phyloP scores from a whole-genome alignment of 2,329 filamentous ascomycete species.

The Atkinsonella texensis region DNA sequence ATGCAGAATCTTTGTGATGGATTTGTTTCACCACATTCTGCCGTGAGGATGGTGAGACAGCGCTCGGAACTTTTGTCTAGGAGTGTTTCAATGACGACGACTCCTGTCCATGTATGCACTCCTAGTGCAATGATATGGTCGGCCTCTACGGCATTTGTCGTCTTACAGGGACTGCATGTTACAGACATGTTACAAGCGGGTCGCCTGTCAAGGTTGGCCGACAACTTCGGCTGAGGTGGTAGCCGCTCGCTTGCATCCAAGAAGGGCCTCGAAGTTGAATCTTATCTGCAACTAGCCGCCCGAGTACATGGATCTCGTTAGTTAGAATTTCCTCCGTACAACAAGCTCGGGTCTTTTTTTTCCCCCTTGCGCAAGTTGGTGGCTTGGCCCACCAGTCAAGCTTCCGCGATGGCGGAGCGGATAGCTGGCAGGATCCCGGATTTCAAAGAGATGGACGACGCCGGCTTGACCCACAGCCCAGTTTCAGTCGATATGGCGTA shows the following conservation, averaged over 20 bases:
- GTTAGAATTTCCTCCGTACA: too few species aligned
- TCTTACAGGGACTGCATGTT: not conserved
- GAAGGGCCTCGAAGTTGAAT: not conserved
- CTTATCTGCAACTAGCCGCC: too few species aligned
- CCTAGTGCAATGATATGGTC: not conserved
- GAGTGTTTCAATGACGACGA: too few species aligned
- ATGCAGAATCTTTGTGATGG: too few species aligned
- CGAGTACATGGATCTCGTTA: too few species aligned
- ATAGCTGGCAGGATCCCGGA: not conserved
- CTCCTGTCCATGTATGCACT: too few species aligned
- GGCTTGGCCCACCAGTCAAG: not conserved
- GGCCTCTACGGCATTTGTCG: too few species aligned
- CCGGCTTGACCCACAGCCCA: too few species aligned
- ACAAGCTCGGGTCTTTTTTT: not conserved
- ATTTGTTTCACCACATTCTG: too few species aligned
- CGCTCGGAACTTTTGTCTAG: too few species aligned
- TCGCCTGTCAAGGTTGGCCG: not conserved
- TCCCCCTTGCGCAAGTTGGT: not conserved
- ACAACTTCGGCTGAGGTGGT: not conserved
- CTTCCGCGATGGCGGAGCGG: not conserved
- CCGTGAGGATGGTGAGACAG: too few species aligned
- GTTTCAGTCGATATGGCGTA: too few species aligned
- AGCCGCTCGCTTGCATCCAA: not conserved
- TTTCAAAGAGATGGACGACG: not conserved
- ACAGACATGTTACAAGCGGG: not conserved